Base-by-base conservation (phyloP, 305 asterid genomes). In the Fraxinus xanthoxyloides region DNA sequence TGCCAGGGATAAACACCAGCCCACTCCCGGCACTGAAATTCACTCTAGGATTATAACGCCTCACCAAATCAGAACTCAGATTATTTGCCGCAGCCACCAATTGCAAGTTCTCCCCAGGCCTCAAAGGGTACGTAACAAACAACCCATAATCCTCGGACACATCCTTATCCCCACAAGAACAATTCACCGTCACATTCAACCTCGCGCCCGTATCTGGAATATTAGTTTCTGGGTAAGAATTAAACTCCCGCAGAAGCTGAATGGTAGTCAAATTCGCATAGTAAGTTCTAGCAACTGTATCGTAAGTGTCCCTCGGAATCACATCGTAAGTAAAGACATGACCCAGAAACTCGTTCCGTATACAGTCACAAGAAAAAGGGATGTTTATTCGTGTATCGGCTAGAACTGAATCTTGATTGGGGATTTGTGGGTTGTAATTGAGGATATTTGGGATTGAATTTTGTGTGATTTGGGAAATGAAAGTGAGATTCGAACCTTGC, bases 111-210 rank as follows among this genome's bases (percentile, higher is more conserved):
- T 96, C 97, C 79, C 88, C 97, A 0, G 7, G 73, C 84, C 89
- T 82, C 82, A 93, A 21, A 63, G 99, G 98, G 80, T 92, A 96
- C 23, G 98, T 94, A 3, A 90, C 75, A 74, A 96, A 96, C 97
- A 96, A 76, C 1, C 98, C 98, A 81, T 89, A 96, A 24, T 84
- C 92, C 77, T 67, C 21, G 17, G 87, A 82, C n/a, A 96, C 89
- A 12, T 54, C 35, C 81, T 43, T 73, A 84, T 94, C 84, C 77
- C 99, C 99, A 82, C 99, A 96, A 77, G 92, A 93, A 77, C 99
- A 96, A 77, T 91, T 94, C 86, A 96, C 99, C 30, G 89, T n/a
- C 72, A 94, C 98, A 40, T 78, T 89, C 83, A 96, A 2, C 17
- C 17, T 21, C 69, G 48, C 93, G 30, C n/a, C n/a, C n/a, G 77